Percentiles rank a stretch among this genome's conserved stretches.
Conservation (phyloP, 2,329 filamentous ascomycete species). For the Fusarium torulosum region DNA sequence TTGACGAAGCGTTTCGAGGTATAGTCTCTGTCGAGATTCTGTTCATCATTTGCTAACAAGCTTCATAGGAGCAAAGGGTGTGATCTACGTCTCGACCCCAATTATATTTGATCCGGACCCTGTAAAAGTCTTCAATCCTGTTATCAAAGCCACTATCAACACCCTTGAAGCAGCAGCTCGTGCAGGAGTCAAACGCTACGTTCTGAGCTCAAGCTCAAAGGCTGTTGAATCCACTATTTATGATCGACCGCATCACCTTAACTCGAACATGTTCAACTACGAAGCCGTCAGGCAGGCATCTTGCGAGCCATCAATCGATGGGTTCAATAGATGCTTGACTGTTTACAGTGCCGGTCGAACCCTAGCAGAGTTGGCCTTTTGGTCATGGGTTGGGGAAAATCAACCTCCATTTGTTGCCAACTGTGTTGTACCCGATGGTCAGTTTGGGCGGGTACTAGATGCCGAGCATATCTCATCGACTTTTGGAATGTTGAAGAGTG, state of each 20-base stretch:
- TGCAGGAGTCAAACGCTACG: neutral
- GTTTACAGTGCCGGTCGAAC: neutral
- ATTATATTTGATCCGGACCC: neutral
- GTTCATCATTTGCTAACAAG: too few species aligned
- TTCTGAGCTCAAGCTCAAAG: slow-evolving; percentile 1
- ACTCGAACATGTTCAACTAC: neutral
- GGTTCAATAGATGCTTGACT: neutral
- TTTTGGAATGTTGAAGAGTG: neutral
- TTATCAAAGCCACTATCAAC: neutral
- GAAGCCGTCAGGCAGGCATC: neutral
- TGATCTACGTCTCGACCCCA: neutral
- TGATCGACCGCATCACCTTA: neutral
- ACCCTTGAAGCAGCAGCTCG: neutral
- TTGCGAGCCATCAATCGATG: neutral
- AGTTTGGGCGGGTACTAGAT: neutral
- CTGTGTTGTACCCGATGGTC: neutral
- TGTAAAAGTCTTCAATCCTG: neutral
- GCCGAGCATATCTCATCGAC: neutral
- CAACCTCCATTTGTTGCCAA: neutral
- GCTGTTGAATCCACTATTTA: slow-evolving; percentile 1
- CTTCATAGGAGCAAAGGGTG: neutral
- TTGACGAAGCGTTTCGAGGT: neutral
- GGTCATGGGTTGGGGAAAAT: slow-evolving; percentile 1
- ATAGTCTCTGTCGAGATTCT: too few species aligned
- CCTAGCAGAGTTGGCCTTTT: neutral